Percentiles rank a stretch among this genome's conserved stretches.
These are phyloP conservation scores for Aspergillus baeticus DNA, from an alignment of 495 filamentous ascomycete genomes.

Conservation along the genomic window DNA sequence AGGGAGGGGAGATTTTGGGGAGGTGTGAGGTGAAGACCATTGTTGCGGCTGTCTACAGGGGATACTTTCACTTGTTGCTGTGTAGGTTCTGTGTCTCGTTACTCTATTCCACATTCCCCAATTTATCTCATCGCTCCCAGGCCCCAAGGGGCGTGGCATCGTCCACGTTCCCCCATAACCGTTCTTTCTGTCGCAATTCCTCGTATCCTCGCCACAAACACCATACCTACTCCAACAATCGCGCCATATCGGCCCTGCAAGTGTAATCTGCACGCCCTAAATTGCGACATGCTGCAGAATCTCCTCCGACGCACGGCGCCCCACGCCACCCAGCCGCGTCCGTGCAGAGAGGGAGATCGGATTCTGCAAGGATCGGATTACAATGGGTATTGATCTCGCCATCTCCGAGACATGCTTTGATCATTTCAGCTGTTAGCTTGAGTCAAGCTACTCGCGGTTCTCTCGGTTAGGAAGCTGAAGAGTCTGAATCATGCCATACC, in stretches of 20 bases:
- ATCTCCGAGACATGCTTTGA: not conserved
- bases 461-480: too few relatives aligned
- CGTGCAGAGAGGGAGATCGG: not conserved
- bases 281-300: not conserved
- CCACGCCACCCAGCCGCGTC: too few relatives aligned
- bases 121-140: not conserved
- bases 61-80: too few relatives aligned
- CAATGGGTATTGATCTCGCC: not conserved
- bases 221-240: not conserved
- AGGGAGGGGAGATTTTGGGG: not conserved
- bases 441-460: too few relatives aligned
- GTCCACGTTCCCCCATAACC: too few relatives aligned
- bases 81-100: too few relatives aligned
- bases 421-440: too few relatives aligned
- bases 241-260: not conserved
- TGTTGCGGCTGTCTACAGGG: not conserved
- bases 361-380: not conserved
- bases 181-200: not conserved
- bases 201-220: too few relatives aligned
- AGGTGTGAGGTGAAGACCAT: slow-evolving; percentile 12
- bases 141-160: too few relatives aligned
- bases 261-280: not conserved
- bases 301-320: too few relatives aligned
- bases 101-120: not conserved
- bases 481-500: too few relatives aligned